A percentile compares a stretch with the other conserved stretches of the same genome.
Conservation (phyloP, 139 green algal genomes). For the Volvox reticuliferus region DNA sequence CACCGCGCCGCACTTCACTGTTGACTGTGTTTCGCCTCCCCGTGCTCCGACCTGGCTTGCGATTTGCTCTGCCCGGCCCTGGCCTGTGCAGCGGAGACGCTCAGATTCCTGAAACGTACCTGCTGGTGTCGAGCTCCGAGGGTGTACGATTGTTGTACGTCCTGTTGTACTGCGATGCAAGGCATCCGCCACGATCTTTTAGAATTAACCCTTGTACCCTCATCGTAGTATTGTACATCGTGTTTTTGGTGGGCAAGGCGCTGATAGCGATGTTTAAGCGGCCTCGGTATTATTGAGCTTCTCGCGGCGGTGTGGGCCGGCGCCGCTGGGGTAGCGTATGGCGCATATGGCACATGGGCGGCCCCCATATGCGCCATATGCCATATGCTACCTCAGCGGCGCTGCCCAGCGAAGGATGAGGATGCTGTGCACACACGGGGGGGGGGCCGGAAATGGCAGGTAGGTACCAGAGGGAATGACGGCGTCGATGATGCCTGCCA, state of each 20-base stretch:
- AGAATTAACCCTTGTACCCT: slow-evolving; percentile 46
- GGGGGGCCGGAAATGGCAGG: too few species aligned
- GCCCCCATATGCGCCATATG: too few species aligned
- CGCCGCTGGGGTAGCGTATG: too few species aligned
- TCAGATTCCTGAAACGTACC: slow-evolving; percentile 52
- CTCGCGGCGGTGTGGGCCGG: too few species aligned
- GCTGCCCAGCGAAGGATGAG: too few species aligned
- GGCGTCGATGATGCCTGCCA: too few species aligned
- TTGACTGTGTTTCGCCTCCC: too few species aligned
- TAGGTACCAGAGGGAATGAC: too few species aligned
- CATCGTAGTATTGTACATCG: slow-evolving; percentile 48
- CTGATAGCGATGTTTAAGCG: slow-evolving; percentile 32
- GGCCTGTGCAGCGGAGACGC: neutral
- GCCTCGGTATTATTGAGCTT: slow-evolving; percentile 7
- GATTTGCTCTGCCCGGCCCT: neutral
- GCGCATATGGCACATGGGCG: too few species aligned
- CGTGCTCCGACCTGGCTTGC: neutral
- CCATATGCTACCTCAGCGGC: too few species aligned
- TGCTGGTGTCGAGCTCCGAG: slow-evolving; percentile 48
- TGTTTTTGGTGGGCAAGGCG: slow-evolving; percentile 47
- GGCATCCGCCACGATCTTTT: neutral
- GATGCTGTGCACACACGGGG: too few species aligned
- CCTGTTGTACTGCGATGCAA: slow-evolving; percentile 53
- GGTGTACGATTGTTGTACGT: slow-evolving; percentile 51
- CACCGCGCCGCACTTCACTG: too few species aligned